Percentiles rank a stretch among this genome's conserved stretches.
Conservation (phyloP, 768 basidiomycete genomes). For the Lepiota venenata region DNA sequence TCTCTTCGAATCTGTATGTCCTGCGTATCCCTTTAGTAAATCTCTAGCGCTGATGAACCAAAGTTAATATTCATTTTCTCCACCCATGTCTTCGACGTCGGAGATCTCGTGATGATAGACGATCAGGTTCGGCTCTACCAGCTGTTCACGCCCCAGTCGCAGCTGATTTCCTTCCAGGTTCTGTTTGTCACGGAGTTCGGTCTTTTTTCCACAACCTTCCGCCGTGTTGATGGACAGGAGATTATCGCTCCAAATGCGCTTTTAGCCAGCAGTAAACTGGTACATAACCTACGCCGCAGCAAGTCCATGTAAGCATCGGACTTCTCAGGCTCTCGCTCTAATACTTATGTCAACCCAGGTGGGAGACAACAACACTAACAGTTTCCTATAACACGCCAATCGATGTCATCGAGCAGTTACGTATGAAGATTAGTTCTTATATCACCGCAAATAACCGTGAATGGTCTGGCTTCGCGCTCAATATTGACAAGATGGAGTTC, state of each 20-base stretch:
- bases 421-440: constrained; percentile 53
- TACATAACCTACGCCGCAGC: constrained; percentile 75
- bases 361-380: constrained; percentile 67
- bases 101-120: constrained; percentile 81
- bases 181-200: constrained; percentile 75
- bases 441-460: constrained; percentile 64
- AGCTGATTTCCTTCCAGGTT: constrained; percentile 16
- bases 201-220: constrained; percentile 75
- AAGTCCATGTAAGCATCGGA: constrained; percentile 57
- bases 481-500: constrained; percentile 79
- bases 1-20: constrained; percentile 69
- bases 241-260: constrained; percentile 77
- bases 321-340: background rate
- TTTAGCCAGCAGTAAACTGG: constrained; percentile 64
- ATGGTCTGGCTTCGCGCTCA: constrained; percentile 61
- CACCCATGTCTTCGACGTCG: constrained; percentile 84
- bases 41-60: background rate
- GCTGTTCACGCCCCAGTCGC: constrained; percentile 1
- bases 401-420: constrained; percentile 66
- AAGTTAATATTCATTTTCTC: constrained; percentile 85
- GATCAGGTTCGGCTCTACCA: constrained; percentile 41
- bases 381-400: constrained; percentile 71
- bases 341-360: constrained; percentile 26
- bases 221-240: constrained; percentile 78
- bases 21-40: background rate